Base-by-base conservation (phyloP, 78 protist species). In the Monocercomonoides exilis region DNA sequence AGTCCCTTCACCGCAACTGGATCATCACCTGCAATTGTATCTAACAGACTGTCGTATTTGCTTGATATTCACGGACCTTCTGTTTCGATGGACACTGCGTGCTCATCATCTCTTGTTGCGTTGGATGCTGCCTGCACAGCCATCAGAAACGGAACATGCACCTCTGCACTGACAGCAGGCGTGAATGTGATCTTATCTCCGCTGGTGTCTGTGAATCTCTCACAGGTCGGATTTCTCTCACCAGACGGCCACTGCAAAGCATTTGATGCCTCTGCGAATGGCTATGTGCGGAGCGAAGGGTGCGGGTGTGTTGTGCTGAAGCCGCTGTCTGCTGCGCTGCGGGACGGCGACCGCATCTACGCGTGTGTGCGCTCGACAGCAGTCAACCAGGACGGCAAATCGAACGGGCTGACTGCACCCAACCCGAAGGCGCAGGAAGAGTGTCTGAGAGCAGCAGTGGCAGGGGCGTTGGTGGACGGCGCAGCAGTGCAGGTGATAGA, bases 211-310 rank as follows among this genome's bases (percentile, higher is more conserved):
- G 43, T 46, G 5, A 70, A 84, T 21, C 89, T 91, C 33, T 43
- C 84, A 29, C 29, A 38, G 32, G 82, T 70, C 0, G 90, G 91
- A 5, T 81, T 94, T 35, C 91, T 94, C 4, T 64, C 87, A 43
- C 89, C 87, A 34, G 38, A 41, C 34, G 95, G 93, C 1, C 85
- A 87, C n/a, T 94, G 94, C 45, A 89, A 86, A 44, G 44, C 93
- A 5, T 93, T 92, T 44, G 94, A 91, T 64, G 79, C 82, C 29
- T 2, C 77, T n/a, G 97, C 96, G 33, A 77, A 94, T 34, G 97
- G 97, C 36, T 95, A 92, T 89, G 93, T 46, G 0, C 85, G 97
- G 34, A 84, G 88, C 43, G 97, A 95, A 81, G 96, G 95, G 46
- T 86, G 84, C 11, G 94, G 92, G 46, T 64, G 79, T 0, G 84